Base-by-base conservation (phyloP, 345 rosid species). In the Erysimum cheiranthoides region DNA sequence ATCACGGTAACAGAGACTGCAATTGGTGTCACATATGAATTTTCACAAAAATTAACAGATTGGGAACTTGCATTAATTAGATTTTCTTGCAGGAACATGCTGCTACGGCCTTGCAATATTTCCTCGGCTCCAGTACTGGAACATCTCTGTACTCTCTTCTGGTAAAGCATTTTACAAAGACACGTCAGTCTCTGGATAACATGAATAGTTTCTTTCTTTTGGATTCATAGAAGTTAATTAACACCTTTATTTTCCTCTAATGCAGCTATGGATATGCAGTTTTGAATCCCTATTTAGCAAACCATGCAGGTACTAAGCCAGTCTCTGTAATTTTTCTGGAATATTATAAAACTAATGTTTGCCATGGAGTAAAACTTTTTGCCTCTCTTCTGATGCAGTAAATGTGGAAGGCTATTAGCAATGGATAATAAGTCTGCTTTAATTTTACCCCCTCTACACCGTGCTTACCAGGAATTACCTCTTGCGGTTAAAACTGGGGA, bases 251-350 rank as follows among this genome's bases (percentile, higher is more conserved):
- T 68, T 80, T 42, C 67, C 68, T 70, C 70, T 78, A 46, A 53
- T 73, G 52, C 58, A 89, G 99, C 87, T 63, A 81, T 95, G 97
- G 98, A 83, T 92, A 45, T 85, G 93, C 86, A 86, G 87, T 83
- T 90, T 90, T 75, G 91, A 89, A 71, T 85, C 89, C 59, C 58
- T 95, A 14, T 89, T 89, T 73, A 74, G 84, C 68, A 86, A 89
- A 84, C 81, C 80, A 39, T 92, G 96, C 97, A 84, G 89, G 97
- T 90, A 75, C 40, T 38, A 46, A 31, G 10, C 53, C 60, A 59
- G 40, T 30, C 73, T 68, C 71, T 64, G 27, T 35, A 40, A 51
- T 8, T 71, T 65, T 65, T 53, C 13, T 27, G 42, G 10, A 28
- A 36, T 60, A 10, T 11, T 30, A 31, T 9, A 43, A 31, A 6